A percentile compares a stretch with the other conserved stretches of the same genome.
phyloP scores from a whole-genome alignment of 106 monocot genomes.

The Phalaenopsis equestris region DNA sequence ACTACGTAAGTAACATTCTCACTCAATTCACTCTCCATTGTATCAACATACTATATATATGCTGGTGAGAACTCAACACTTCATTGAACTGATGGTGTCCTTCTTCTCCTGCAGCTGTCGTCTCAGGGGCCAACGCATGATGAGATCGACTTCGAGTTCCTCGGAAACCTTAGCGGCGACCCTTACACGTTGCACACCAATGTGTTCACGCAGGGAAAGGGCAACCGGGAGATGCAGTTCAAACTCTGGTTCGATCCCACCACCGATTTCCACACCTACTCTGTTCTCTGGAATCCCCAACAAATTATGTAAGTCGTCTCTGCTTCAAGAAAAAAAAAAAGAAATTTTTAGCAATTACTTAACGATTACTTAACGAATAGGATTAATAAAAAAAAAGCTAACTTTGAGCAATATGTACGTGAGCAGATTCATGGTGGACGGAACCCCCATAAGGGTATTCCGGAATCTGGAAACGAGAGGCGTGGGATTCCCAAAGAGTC shows the following conservation, averaged over 20 bases:
- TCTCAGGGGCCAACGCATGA: conserved; percentile 22
- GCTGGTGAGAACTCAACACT: not conserved
- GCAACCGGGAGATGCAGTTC: conserved; percentile 44
- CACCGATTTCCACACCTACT: conserved; percentile 46
- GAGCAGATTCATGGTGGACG: conserved; percentile 17
- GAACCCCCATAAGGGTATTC: conserved; percentile 12
- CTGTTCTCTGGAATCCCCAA: conserved; percentile 44
- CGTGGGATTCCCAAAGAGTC: conserved; percentile 8
- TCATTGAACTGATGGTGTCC: not conserved
- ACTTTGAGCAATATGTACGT: not conserved
- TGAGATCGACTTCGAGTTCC: conserved; percentile 61
- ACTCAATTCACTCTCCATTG: not conserved
- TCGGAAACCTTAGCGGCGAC: conserved; percentile 41
- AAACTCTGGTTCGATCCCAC: conserved; percentile 66
- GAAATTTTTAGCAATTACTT: not conserved
- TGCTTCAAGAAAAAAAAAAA: not conserved
- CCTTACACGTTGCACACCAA: conserved; percentile 64
- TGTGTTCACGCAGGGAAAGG: conserved; percentile 45
- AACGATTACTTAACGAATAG: not conserved
- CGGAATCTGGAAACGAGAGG: not conserved
- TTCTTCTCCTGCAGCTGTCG: not conserved
- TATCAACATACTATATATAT: not conserved
- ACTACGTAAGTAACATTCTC: conserved; percentile 10
- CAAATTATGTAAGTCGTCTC: conserved; percentile 18
- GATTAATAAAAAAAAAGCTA: not conserved